A percentile compares a stretch with the other conserved stretches of the same genome.
These are phyloP conservation scores for Gymnopus androsaceus DNA, from an alignment of 1,284 basidiomycete species.

Conservation along the genomic window DNA sequence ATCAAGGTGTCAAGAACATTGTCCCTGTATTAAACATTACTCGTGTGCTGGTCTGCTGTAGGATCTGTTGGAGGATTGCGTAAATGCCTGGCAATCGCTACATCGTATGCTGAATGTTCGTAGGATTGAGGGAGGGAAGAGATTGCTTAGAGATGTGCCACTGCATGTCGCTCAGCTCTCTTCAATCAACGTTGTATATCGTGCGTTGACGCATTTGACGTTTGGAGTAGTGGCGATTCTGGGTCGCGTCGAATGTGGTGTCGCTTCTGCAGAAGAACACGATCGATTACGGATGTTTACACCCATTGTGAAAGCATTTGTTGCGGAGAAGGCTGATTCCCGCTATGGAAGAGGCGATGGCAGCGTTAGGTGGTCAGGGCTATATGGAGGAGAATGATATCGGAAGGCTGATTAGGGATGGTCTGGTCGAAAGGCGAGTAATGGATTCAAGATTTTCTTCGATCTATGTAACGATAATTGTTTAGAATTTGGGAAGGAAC, in stretches of 20 bases:
- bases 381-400: constrained; percentile 83
- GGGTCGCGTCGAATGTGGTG: constrained; percentile 62
- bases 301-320: constrained; percentile 72
- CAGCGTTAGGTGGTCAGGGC: constrained; percentile 73
- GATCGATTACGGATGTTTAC: constrained; percentile 67
- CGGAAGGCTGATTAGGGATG: constrained; percentile 64
- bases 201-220: constrained; percentile 62
- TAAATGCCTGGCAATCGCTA: constrained; percentile 64
- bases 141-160: constrained; percentile 54
- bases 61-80: constrained; percentile 60
- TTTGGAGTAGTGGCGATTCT: constrained; percentile 63
- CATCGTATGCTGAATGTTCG: constrained; percentile 63
- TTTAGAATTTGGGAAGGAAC: constrained; percentile 79
- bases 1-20: constrained; percentile 71
- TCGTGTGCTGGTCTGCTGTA: constrained; percentile 66
- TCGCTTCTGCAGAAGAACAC: constrained; percentile 49
- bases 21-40: constrained; percentile 78
- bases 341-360: constrained; percentile 76
- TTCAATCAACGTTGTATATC: constrained; percentile 59
- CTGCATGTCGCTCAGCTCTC: constrained; percentile 69
- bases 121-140: constrained; percentile 48
- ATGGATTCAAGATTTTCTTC: no score
- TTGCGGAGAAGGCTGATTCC: constrained; percentile 62
- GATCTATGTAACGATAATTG: not conserved
- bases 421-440: constrained; percentile 64